Base-by-base conservation (phyloP, 2,329 filamentous ascomycete species). In the Fusarium fujikuroi region DNA sequence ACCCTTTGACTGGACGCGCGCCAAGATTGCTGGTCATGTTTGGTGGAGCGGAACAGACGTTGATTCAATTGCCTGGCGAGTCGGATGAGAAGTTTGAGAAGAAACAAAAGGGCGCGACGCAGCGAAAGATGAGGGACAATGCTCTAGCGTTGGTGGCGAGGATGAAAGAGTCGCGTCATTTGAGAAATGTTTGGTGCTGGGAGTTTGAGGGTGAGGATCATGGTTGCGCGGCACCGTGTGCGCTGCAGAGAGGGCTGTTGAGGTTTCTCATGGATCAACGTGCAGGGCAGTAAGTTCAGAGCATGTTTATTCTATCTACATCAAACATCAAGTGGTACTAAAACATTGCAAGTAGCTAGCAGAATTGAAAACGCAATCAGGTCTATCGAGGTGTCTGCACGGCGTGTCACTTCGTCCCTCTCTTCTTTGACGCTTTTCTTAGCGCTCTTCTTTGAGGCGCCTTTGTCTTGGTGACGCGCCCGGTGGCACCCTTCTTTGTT, bases 21-120 rank as follows among this genome's bases (percentile, higher is more conserved):
- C 74, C 81, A 3, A 79, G 81, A 30, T 42, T 84, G 4, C 76
- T 81, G 2, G 77, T 83, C 23, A 81, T 81, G 7, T 80, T 80
- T 32, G 77, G 79, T 9, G 69, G 72, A 12, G 65, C 76, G 19
- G 81, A 84, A 56, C 79, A 83, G 69, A 70, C 66, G 5, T 74
- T 81, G 7, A 66, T 74, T 1, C 77, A 70, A 43, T 62, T 69
- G 30, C 65, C 75, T 12, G 78, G 74, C 3, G 81, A 83, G 66
- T 69, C 77, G 0, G 72, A 78, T 3, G 79, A 80, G 5, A 63
- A 76, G 9, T 84, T 80, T 56, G 50, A 78, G 21, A 72, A 68
- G 21, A 68, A 77, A n/a, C 63, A 73, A 46, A 62, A 46, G 19
- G 69, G 58, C 12, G 72, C 77, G 9, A 47, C 61, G 43, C 68